Evolutionary conservation across 345 rosid species (phyloP).

Genomic region (Carallia brachiata): DNA sequence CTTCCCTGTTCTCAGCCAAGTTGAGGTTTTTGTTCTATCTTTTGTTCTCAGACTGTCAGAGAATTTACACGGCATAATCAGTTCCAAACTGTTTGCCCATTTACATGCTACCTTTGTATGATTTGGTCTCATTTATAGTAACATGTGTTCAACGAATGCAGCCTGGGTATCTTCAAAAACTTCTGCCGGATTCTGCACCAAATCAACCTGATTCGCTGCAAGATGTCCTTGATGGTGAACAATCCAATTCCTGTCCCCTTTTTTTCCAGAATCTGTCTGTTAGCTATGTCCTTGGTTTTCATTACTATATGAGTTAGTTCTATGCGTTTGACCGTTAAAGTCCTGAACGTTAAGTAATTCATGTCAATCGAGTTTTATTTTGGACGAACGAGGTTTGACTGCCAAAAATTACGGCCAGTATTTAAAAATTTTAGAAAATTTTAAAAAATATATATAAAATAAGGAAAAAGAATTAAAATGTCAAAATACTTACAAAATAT

Average conservation of each 20-base stretch:
- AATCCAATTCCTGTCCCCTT: too few species aligned
- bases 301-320: neutral
- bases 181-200: slow-evolving; percentile 83
- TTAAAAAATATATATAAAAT: too few species aligned
- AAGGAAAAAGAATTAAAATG: too few species aligned
- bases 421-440: too few species aligned
- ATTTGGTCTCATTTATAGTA: neutral
- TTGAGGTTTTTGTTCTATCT: slow-evolving; percentile 22
- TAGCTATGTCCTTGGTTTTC: too few species aligned
- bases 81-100: neutral
- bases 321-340: too few species aligned
- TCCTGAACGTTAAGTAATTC: too few species aligned
- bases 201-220: slow-evolving; percentile 67
- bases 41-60: neutral
- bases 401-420: too few species aligned
- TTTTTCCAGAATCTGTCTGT: too few species aligned
- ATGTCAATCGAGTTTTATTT: too few species aligned
- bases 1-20: slow-evolving; percentile 92
- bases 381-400: too few species aligned
- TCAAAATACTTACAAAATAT: too few species aligned
- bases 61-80: neutral
- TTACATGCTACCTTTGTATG: neutral
- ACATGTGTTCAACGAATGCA: slow-evolving; percentile 25
- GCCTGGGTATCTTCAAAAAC: slow-evolving; percentile 81
- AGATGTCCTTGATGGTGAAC: slow-evolving; percentile 74